These are phyloP conservation scores for Fraxinus dipetala DNA, from an alignment of 305 asterid genomes.

Conservation along the genomic window DNA sequence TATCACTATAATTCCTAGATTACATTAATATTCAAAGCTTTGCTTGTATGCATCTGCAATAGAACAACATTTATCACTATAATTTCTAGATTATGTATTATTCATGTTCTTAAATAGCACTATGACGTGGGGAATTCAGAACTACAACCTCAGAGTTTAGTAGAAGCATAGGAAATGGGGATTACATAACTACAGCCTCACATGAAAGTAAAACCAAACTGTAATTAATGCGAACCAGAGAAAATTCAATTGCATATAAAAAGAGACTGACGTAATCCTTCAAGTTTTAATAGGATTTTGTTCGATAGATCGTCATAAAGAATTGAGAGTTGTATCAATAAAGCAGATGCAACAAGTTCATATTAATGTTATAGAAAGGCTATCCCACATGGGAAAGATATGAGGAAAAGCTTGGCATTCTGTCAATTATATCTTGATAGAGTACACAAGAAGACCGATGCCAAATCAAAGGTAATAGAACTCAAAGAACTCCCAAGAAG, in stretches of 20 bases:
- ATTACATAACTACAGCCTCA: neutral
- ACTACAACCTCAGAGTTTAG: neutral
- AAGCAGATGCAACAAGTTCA: neutral
- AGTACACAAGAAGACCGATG: neutral
- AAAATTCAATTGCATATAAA: neutral
- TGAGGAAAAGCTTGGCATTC: neutral
- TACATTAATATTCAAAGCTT: constrained; percentile 64
- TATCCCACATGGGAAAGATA: neutral
- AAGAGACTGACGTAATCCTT: neutral
- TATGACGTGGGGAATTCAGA: neutral
- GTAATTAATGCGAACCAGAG: neutral
- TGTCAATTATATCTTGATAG: neutral
- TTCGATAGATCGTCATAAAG: neutral
- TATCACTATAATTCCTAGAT: neutral
- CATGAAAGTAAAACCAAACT: neutral
- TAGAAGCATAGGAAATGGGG: neutral
- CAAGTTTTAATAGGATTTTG: neutral
- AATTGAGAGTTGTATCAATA: neutral
- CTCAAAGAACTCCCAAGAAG: neutral
- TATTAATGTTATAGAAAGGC: neutral
- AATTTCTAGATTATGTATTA: neutral
- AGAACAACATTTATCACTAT: constrained; percentile 18
- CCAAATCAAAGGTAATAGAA: neutral
- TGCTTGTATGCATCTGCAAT: constrained; percentile 92
- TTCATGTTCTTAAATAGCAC: neutral